Conservation (phyloP, 1,284 basidiomycete species). For the Ustilago curta region DNA sequence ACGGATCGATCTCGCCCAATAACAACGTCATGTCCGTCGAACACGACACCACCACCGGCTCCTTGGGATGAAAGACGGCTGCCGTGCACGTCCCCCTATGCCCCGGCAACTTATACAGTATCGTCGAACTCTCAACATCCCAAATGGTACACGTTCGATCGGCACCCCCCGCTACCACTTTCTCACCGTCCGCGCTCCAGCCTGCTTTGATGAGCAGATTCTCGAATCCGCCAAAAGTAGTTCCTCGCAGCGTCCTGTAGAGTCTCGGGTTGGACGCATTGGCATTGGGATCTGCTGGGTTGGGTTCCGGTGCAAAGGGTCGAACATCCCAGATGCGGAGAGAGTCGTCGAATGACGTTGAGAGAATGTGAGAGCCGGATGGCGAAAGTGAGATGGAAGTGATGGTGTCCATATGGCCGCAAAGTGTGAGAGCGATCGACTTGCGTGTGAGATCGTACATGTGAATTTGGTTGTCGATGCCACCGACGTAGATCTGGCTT, state of each 20-base stretch:
- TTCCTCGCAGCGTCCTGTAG: conserved; percentile 61
- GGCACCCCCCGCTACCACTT: conserved; percentile 61
- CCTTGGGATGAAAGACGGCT: conserved; percentile 65
- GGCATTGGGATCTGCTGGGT: conserved; percentile 40
- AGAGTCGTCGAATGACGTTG: conserved; percentile 63
- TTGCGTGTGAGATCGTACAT: conserved; percentile 62
- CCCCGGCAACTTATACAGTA: conserved; percentile 67
- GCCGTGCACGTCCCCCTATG: conserved; percentile 68
- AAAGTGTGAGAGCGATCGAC: conserved; percentile 53
- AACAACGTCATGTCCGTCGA: conserved; percentile 64
- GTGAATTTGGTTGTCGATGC: conserved; percentile 69
- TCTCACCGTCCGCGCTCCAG: conserved; percentile 63
- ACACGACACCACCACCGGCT: conserved; percentile 64
- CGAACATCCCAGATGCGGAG: conserved; percentile 68
- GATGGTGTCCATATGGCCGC: conserved; percentile 62
- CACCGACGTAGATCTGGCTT: conserved; percentile 65
- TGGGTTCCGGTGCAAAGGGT: conserved; percentile 66
- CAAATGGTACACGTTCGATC: conserved; percentile 67
- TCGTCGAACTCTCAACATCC: conserved; percentile 58
- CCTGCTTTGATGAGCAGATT: conserved; percentile 58
- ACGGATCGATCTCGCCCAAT: conserved; percentile 63
- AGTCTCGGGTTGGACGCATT: conserved; percentile 51
- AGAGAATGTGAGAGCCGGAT: conserved; percentile 65
- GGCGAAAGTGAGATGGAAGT: conserved; percentile 60
- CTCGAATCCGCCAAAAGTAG: conserved; percentile 64